Conservation (phyloP, 1,284 basidiomycete genomes). For the Fomitiporia mediterranea region DNA sequence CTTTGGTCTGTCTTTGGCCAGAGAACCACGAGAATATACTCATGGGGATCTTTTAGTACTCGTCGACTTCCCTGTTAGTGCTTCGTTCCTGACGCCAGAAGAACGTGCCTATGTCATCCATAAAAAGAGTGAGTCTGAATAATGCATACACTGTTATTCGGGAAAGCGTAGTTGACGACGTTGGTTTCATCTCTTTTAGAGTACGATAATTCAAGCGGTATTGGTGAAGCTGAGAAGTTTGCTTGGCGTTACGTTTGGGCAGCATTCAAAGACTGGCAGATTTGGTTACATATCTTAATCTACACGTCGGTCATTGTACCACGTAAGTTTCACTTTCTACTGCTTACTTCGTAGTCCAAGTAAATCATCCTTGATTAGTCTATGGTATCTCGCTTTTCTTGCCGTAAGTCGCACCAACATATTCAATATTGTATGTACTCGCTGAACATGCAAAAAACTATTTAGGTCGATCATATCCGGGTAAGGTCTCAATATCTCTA, state of each 20-base stretch:
- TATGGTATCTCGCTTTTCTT: slow-evolving; percentile 52
- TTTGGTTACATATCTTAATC: slow-evolving; percentile 54
- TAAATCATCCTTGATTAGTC: not conserved
- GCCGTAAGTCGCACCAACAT: slow-evolving; percentile 35
- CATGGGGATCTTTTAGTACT: slow-evolving; percentile 33
- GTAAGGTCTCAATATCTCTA: slow-evolving; percentile 26
- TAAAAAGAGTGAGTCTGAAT: slow-evolving; percentile 57
- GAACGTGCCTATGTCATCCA: slow-evolving; percentile 56
- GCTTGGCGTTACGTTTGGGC: slow-evolving; percentile 46
- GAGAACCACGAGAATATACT: not conserved
- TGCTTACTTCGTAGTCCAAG: not conserved
- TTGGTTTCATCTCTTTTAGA: slow-evolving; percentile 36
- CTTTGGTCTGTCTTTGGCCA: slow-evolving; percentile 34
- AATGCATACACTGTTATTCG: no score
- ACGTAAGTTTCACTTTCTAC: slow-evolving; percentile 36
- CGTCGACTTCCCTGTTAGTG: slow-evolving; percentile 55
- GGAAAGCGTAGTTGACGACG: slow-evolving; percentile 41
- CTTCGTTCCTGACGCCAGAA: slow-evolving; percentile 47
- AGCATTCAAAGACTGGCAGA: slow-evolving; percentile 62
- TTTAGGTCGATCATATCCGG: slow-evolving; percentile 47
- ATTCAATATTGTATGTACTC: not conserved
- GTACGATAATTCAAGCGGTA: slow-evolving; percentile 59
- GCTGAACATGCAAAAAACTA: not conserved
- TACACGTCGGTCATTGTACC: slow-evolving; percentile 58
- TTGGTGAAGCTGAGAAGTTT: slow-evolving; percentile 63